Conservation (phyloP, 345 rosid species). For the Syzygium aromaticum region DNA sequence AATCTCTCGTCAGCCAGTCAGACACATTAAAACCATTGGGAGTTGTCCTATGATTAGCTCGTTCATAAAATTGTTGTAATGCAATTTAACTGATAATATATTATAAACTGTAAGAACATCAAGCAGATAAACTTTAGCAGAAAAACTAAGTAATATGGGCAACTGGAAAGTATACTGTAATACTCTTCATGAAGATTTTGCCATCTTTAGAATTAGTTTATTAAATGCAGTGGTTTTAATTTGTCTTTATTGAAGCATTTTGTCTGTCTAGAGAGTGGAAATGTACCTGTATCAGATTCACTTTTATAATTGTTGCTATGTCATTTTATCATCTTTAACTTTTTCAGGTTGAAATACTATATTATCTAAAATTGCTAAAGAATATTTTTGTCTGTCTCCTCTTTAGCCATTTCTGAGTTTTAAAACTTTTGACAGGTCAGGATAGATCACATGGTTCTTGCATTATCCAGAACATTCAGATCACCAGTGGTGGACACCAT, state of each 20-base stretch:
- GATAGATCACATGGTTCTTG: constrained; percentile 76
- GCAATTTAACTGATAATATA: background rate
- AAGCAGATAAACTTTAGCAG: background rate
- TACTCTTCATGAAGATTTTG: background rate
- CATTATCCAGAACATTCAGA: constrained; percentile 74
- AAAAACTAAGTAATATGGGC: background rate
- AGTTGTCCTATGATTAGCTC: background rate
- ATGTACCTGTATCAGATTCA: background rate
- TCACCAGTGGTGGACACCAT: constrained; percentile 80
- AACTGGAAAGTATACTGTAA: background rate
- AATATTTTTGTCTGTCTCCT: background rate
- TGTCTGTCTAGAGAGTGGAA: background rate
- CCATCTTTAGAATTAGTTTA: background rate
- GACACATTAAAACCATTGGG: background rate
- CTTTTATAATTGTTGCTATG: background rate
- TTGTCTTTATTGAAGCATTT: background rate
- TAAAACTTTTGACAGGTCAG: constrained; percentile 36
- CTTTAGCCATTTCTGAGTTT: background rate
- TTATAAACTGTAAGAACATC: background rate
- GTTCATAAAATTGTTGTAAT: background rate
- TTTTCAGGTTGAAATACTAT: background rate
- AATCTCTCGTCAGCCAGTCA: background rate
- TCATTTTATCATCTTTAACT: background rate
- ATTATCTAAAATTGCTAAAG: background rate
- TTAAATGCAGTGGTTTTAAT: background rate